Evolutionary conservation across 148 eudicot species (phyloP).

Genomic region (Mesembryanthemum crystallinum): DNA sequence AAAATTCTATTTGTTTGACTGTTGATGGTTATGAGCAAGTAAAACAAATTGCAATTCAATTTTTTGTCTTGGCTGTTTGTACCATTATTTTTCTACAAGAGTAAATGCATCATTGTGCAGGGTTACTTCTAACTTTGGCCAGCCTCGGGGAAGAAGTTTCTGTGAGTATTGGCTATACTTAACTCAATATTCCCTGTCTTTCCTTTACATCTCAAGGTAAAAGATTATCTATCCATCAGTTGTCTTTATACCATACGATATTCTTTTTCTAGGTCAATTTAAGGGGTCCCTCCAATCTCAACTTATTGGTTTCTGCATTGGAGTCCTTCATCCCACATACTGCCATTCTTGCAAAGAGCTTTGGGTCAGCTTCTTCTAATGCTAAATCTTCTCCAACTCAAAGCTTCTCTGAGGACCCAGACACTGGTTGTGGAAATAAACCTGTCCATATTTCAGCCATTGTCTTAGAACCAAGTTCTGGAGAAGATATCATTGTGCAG

Average conservation of each 20-base stretch:
- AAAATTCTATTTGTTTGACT: neutral
- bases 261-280: slow-evolving; percentile 43
- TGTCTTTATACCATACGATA: neutral
- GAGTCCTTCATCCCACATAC: slow-evolving; percentile 70
- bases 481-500: slow-evolving; percentile 24
- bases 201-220: neutral
- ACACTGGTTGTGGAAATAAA: slow-evolving; percentile 46
- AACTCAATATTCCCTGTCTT: slow-evolving; percentile 11
- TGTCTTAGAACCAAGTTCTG: slow-evolving; percentile 45
- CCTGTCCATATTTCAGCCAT: slow-evolving; percentile 64
- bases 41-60: no score
- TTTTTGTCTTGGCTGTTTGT: neutral
- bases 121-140: slow-evolving; percentile 75
- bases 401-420: slow-evolving; percentile 34
- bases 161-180: slow-evolving; percentile 42
- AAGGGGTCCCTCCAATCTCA: slow-evolving; percentile 72
- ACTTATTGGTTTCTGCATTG: slow-evolving; percentile 60
- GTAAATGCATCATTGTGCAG: slow-evolving; percentile 30
- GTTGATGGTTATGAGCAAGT: no score
- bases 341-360: slow-evolving; percentile 58
- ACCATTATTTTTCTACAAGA: neutral
- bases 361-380: slow-evolving; percentile 39
- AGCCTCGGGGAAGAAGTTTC: slow-evolving; percentile 64
- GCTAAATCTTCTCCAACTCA: slow-evolving; percentile 17
- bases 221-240: neutral